Evolutionary conservation across 2,329 filamentous ascomycete genomes (phyloP).

Genomic region (Nigrospora oryzae): DNA sequence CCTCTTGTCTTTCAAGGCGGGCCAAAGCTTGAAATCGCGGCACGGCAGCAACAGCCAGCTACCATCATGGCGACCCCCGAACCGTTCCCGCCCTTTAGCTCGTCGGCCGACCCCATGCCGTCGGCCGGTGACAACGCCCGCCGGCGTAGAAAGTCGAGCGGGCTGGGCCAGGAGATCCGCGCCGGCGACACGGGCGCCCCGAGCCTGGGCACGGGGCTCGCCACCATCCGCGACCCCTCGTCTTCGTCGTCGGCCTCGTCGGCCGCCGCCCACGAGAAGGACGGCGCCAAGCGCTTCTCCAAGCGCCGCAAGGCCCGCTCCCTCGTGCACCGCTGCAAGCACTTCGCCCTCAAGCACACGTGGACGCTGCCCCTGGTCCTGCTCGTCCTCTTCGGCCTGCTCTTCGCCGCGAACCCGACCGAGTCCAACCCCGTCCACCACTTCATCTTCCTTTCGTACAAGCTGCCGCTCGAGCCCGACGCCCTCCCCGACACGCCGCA

Average conservation of each 20-base stretch:
- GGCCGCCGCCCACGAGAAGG: constrained; percentile 12
- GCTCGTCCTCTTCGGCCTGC: constrained; percentile 50
- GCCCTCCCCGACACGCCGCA: constrained; percentile 32
- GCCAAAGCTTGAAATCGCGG: too few species aligned
- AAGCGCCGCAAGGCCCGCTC: constrained; percentile 49
- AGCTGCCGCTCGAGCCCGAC: constrained; percentile 44
- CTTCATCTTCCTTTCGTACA: constrained; percentile 88
- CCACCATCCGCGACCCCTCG: constrained; percentile 27
- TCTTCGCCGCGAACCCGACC: constrained; percentile 69
- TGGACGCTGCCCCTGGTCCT: constrained; percentile 61
- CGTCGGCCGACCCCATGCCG: constrained; percentile 36
- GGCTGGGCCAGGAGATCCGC: constrained; percentile 41
- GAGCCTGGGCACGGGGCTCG: constrained; percentile 42
- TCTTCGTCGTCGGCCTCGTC: constrained; percentile 8
- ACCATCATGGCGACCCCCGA: constrained; percentile 35
- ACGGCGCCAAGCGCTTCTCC: constrained; percentile 32
- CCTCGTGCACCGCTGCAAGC: constrained; percentile 43
- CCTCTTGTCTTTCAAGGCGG: too few species aligned
- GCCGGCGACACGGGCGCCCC: constrained; percentile 48
- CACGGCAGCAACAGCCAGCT: too few species aligned
- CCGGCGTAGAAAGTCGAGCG: constrained; percentile 48
- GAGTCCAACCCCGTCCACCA: constrained; percentile 69
- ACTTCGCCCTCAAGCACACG: constrained; percentile 46
- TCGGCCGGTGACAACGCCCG: constrained; percentile 27
- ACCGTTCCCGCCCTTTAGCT: constrained; percentile 47